Evolutionary conservation across 2,329 filamentous ascomycete genomes (phyloP), one percentile per base, ranked within the genome.

Genomic region (Blastomyces parvus): DNA sequence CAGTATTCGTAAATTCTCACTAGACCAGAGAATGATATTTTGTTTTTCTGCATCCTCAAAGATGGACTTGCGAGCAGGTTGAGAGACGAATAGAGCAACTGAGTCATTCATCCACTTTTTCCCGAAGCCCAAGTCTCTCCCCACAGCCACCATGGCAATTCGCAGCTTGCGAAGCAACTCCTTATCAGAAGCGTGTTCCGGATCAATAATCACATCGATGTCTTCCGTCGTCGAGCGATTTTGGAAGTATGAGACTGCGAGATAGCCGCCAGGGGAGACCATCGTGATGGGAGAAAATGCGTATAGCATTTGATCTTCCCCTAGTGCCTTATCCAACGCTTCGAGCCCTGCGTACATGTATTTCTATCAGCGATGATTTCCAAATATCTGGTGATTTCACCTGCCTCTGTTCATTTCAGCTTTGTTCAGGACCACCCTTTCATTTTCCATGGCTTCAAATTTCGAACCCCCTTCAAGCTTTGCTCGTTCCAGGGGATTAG

Each of bases 61-160:
- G 14, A 66, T 46, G 17, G 36, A 44, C 6, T 40, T 36, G 22
- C 57, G 36, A 14, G 56, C 50, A 11, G 17, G n/a, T 57, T 19
- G 50, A 44, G 60, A 52, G 42, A 65, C 22, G 9, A 64, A 65
- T 36, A 63, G 27, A 5, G 56, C 19, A 40, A 64, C 55, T 19
- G 62, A 44, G 22, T 64, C 64, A 33, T 65, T 64, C 14, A 64
- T 62, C 65, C 65, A 66, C 19, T 59, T 13, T 17, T 50, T 22
- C 25, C 36, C 60, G 36, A 46, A 63, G 33, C 27, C 27, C 13
- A 66, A 53, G 8, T 61, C 36, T 7, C 40, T 17, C 14, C 60
- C 48, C 13, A 65, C 58, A 2, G 6, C 36, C 11, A 3, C 30
- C 52, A 64, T 60, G 13, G 36, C 7, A 22, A 3, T 27, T 2